Evolutionary conservation across 164 flowering plant genomes (phyloP).

Genomic region (Aristolochia contorta): DNA sequence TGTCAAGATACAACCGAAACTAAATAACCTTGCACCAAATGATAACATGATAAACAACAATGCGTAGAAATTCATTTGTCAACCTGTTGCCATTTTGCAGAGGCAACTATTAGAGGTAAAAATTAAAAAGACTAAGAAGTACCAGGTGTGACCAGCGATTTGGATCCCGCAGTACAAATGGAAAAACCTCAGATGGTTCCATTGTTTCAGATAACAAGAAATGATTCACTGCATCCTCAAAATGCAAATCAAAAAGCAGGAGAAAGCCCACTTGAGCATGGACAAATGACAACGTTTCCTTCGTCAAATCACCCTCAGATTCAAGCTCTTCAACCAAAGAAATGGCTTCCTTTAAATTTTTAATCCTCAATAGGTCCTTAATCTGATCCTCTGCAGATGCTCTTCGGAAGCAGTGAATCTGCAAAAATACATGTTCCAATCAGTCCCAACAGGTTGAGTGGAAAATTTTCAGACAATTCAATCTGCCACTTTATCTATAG

Average conservation of each 20-base stretch:
- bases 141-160: conserved; percentile 97
- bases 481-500: not conserved
- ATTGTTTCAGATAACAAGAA: conserved; percentile 81
- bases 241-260: conserved; percentile 87
- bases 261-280: conserved; percentile 99
- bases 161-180: conserved; percentile 93
- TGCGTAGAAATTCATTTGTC: too few relatives aligned
- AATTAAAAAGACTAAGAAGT: conserved; percentile 6
- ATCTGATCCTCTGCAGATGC: conserved; percentile 84
- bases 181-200: conserved; percentile 97
- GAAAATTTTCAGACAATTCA: not conserved
- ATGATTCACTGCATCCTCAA: conserved; percentile 93
- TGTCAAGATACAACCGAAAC: too few relatives aligned
- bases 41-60: too few relatives aligned
- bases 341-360: conserved; percentile 72
- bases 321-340: conserved; percentile 84
- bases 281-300: conserved; percentile 79
- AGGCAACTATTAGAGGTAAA: not conserved
- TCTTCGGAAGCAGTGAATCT: conserved; percentile 68
- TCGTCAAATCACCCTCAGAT: conserved; percentile 73
- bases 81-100: not conserved
- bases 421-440: conserved; percentile 4
- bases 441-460: not conserved
- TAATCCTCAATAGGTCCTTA: conserved; percentile 77
- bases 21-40: too few relatives aligned